Evolutionary conservation across 2,329 filamentous ascomycete genomes (phyloP).

Genomic region (Cladosporium sp.): DNA sequence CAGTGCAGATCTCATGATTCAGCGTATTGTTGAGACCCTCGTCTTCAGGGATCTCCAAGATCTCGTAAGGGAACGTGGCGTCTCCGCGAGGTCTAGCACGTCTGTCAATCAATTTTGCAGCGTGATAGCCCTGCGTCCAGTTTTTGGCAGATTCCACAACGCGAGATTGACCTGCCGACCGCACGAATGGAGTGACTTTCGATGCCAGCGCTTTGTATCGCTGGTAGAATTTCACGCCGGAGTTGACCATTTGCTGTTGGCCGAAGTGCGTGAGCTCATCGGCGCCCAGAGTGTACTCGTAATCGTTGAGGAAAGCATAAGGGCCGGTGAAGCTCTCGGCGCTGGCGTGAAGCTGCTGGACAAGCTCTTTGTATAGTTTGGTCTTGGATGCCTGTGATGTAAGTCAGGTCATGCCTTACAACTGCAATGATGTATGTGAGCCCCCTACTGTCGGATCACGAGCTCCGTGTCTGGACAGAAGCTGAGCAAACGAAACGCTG

Average conservation of each 20-base stretch:
- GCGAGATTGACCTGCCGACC: conserved; percentile 65
- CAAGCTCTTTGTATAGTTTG: conserved; percentile 56
- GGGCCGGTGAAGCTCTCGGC: conserved; percentile 54
- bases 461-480: conserved; percentile 80
- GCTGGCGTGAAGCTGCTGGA: conserved; percentile 62
- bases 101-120: conserved; percentile 45
- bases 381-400: conserved; percentile 51
- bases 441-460: conserved; percentile 63
- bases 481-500: conserved; percentile 71
- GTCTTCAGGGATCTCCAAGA: conserved; percentile 68
- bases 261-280: conserved; percentile 68
- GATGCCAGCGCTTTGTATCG: conserved; percentile 64
- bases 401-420: neutral
- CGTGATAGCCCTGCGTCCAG: conserved; percentile 71
- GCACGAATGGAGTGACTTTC: conserved; percentile 61
- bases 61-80: conserved; percentile 47
- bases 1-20: conserved; percentile 66
- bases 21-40: conserved; percentile 73
- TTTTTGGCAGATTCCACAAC: conserved; percentile 71
- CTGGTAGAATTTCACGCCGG: conserved; percentile 70
- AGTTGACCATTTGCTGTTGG: conserved; percentile 66
- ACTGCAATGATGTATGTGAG: neutral
- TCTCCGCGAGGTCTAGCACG: conserved; percentile 31
- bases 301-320: conserved; percentile 68
- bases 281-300: conserved; percentile 65